Base-by-base conservation (phyloP, 2,329 filamentous ascomycete species). In the Xylariomycetidae sp. region DNA sequence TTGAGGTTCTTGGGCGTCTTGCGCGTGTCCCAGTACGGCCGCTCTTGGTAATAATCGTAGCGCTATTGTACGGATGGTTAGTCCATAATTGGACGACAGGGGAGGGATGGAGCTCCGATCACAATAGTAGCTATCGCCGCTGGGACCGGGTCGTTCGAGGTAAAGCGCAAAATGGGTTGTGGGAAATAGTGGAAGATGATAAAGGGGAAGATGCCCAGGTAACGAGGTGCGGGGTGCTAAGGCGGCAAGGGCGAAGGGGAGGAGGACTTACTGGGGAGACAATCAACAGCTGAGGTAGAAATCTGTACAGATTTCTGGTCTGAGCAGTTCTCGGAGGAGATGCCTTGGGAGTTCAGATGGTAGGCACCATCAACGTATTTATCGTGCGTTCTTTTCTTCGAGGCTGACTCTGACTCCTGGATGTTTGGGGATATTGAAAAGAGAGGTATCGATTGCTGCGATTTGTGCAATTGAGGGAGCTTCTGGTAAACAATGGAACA, bases 1-100 rank as follows among this genome's bases (percentile, higher is more conserved):
- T 88, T 87, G 0, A 78, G 72, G 40, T 88, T 89, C 50, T 74
- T 76, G 2, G 61, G 59, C 1, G 53, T 58, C 5, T 61, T 56
- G 56, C 63, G 63, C 14, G 31, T 33, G 14, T 52, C 55, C 45
- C 65, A 73, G n/a, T n/a, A n/a, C n/a, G n/a, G n/a, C n/a, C n/a
- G n/a, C n/a, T n/a, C n/a, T n/a, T n/a, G n/a, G n/a, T n/a, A n/a
- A n/a, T n/a, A n/a, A n/a, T n/a, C n/a, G n/a, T n/a, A n/a, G n/a
- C n/a, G n/a, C n/a, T n/a, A n/a, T n/a, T n/a, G n/a, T n/a, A n/a
- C n/a, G n/a, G n/a, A n/a, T n/a, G n/a, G n/a, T n/a, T n/a, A n/a
- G n/a, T n/a, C n/a, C n/a, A n/a, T n/a, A n/a, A n/a, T n/a, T n/a
- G n/a, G n/a, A n/a, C n/a, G n/a, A n/a, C n/a, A n/a, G n/a, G n/a